Conservation (phyloP, 2,329 filamentous ascomycete genomes). For the Neocucurbitaria cava region DNA sequence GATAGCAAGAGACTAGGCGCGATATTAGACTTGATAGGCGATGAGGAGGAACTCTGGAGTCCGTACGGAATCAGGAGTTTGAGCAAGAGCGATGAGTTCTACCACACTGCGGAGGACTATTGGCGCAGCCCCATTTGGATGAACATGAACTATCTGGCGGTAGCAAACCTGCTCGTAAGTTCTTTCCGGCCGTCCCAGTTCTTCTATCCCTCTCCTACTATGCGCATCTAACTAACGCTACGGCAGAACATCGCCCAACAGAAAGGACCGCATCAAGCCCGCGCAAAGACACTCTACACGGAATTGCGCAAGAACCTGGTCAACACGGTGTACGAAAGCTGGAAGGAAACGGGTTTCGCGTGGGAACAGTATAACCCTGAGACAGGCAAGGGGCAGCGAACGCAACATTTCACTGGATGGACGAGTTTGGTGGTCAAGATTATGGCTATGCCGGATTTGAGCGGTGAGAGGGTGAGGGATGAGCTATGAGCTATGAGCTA, state of each 20-base stretch:
- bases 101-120: slow-evolving; percentile 94
- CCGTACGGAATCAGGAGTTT: slow-evolving; percentile 86
- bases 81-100: slow-evolving; percentile 81
- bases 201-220: slow-evolving; percentile 11
- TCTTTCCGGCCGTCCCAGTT: neutral
- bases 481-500: slow-evolving; percentile 43
- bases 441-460: slow-evolving; percentile 86
- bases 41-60: slow-evolving; percentile 89
- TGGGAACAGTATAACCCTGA: slow-evolving; percentile 99
- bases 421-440: slow-evolving; percentile 98
- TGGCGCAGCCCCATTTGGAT: slow-evolving; percentile 97
- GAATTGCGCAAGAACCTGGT: slow-evolving; percentile 83
- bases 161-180: slow-evolving; percentile 73
- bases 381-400: slow-evolving; percentile 90
- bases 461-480: slow-evolving; percentile 32
- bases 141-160: slow-evolving; percentile 91
- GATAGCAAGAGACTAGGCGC: slow-evolving; percentile 77
- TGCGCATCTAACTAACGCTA: neutral
- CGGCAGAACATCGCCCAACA: slow-evolving; percentile 68
- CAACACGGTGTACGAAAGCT: slow-evolving; percentile 84
- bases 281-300: slow-evolving; percentile 76
- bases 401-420: slow-evolving; percentile 98
- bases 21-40: slow-evolving; percentile 77
- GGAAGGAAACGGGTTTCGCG: slow-evolving; percentile 91
- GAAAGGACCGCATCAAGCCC: slow-evolving; percentile 70